Evolutionary conservation across 768 basidiomycete species (phyloP), one percentile per base, ranked within the genome.

Genomic region (Cystofilobasidium ferigula): DNA sequence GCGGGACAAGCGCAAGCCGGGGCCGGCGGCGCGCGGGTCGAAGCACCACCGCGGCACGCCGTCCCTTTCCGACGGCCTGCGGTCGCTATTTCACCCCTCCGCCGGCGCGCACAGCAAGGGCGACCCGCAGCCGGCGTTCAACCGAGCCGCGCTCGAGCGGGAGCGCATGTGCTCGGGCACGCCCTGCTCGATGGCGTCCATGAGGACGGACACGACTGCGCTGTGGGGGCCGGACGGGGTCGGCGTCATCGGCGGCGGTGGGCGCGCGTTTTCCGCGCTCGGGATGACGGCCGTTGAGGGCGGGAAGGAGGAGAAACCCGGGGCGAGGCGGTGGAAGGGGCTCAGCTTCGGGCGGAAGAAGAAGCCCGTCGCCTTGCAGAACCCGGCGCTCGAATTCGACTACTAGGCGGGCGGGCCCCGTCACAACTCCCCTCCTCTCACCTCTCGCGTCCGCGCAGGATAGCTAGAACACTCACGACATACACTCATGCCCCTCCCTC

Each of bases 141-240:
- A 14, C 7, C 16, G 7, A 8, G 28, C 48, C 28, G 48, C 24
- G 26, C 40, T 63, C 38, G 51, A 63, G 9, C 32, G 48, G 47
- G 62, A 63, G n/a, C 34, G 62, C 40, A 53, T 54, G 9, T 20
- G 42, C 6, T 26, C 60, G 2, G 62, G 62, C 8, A 63, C 62
- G 36, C 62, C 62, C 8, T 40, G 38, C 48, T 56, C 62, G 28
- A 63, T 63, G 62, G 32, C 26, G 35, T 54, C 35, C 0, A 35
- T n/a, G 35, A 56, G 62, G 62, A 63, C 62, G 47, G 62, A 63
- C 18, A 38, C 38, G 53, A 63, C 62, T 0, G 30, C 8, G 3
- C n/a, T n/a, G n/a, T n/a, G 12, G 47, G 8, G 22, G 47, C 22
- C 22, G 14, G 47, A 28, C 47, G n/a, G n/a, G n/a, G n/a, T n/a